These are phyloP conservation scores for Ogataea chonburiensis DNA, from an alignment of 805 yeast species.

Conservation along the genomic window DNA sequence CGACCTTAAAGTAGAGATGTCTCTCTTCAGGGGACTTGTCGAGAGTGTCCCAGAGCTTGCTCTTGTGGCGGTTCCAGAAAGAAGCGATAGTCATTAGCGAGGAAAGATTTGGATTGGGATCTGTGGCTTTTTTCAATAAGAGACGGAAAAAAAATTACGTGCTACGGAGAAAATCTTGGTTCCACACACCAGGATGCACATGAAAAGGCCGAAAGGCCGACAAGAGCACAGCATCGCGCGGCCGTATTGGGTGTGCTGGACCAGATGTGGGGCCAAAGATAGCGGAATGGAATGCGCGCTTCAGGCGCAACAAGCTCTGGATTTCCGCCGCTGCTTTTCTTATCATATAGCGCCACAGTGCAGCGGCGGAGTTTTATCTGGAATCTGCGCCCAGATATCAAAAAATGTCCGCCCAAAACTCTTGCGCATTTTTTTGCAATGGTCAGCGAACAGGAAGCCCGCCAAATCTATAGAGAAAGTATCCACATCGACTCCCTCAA, in stretches of 20 bases:
- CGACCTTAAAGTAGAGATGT: constrained; percentile 35
- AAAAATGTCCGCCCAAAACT: constrained; percentile 2
- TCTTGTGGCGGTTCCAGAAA: constrained; percentile 18
- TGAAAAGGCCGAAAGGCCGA: no score
- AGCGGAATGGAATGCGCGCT: no score
- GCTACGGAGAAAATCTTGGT: not conserved
- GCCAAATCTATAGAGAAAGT: constrained; percentile 18
- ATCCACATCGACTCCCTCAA: constrained; percentile 23
- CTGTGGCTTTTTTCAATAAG: not conserved
- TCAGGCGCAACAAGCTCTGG: no score
- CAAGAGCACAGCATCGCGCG: no score
- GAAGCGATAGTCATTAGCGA: constrained; percentile 1
- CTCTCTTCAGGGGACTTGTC: constrained; percentile 43
- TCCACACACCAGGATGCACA: no score
- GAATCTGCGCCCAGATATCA: no score
- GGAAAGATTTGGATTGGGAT: no score
- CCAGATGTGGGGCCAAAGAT: no score
- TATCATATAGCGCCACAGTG: constrained; percentile 2
- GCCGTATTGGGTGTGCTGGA: no score
- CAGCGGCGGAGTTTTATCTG: constrained; percentile 1
- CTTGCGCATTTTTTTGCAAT: constrained; percentile 3
- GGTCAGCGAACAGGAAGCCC: constrained; percentile 22
- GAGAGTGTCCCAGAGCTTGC: constrained; percentile 21
- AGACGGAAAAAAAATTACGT: constrained; percentile 1
- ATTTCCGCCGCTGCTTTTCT: not conserved